Conservation (phyloP, 768 basidiomycete species). For the Agrocybe pediades region DNA sequence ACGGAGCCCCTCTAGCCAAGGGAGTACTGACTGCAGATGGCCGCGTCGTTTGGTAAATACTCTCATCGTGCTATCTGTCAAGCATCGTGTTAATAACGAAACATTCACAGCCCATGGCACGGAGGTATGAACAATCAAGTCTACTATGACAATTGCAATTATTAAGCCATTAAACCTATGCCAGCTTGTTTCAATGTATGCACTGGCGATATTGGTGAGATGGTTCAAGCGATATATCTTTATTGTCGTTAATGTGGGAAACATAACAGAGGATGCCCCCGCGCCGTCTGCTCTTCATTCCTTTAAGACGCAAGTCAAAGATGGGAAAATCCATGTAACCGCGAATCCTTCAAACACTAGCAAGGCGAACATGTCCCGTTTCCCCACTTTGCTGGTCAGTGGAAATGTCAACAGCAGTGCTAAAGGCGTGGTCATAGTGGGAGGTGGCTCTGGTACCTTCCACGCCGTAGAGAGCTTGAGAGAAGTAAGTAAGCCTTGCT, state of each 20-base stretch:
- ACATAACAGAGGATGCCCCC: conserved; percentile 79
- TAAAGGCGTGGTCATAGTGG: conserved; percentile 78
- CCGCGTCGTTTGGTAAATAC: conserved; percentile 71
- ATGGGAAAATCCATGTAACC: conserved; percentile 79
- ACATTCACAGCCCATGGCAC: conserved; percentile 71
- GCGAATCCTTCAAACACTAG: conserved; percentile 63
- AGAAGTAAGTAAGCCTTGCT: conserved; percentile 49
- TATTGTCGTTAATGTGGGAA: too few species aligned
- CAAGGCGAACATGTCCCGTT: conserved; percentile 67
- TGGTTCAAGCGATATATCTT: too few species aligned
- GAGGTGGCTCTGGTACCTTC: conserved; percentile 82
- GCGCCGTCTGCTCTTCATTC: conserved; percentile 79
- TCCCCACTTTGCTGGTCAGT: conserved; percentile 54
- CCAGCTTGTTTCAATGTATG: conserved; percentile 87
- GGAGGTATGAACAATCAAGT: conserved; percentile 53
- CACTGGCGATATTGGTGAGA: conserved; percentile 77
- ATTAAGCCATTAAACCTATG: not conserved
- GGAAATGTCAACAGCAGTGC: conserved; percentile 44
- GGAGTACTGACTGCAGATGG: conserved; percentile 81
- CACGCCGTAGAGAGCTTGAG: conserved; percentile 79
- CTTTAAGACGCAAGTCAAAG: conserved; percentile 65
- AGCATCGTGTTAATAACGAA: not conserved
- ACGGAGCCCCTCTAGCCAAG: conserved; percentile 85
- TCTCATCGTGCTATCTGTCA: not conserved
- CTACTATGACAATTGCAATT: not conserved